Percentiles rank a stretch among this genome's conserved stretches.
Conservation (phyloP, 306 rosid genomes). For the Pterocarpus santalinus region DNA sequence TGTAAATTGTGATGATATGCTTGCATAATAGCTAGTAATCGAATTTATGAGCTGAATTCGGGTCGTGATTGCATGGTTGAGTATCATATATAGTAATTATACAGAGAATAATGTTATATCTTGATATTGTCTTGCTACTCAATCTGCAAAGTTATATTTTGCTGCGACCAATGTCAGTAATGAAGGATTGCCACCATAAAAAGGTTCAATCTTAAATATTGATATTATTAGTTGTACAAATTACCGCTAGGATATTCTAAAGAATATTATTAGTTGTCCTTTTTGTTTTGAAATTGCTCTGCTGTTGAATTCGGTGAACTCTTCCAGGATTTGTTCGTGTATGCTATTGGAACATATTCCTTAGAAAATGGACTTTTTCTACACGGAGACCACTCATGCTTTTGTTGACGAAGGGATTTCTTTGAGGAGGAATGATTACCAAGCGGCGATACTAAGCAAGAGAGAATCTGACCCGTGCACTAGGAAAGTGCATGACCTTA, state of each 20-base stretch:
- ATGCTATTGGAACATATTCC: slow-evolving; percentile 3
- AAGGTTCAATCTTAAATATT: slow-evolving; percentile 37
- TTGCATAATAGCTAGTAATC: slow-evolving; percentile 11
- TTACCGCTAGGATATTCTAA: slow-evolving; percentile 40
- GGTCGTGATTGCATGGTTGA: slow-evolving; percentile 36
- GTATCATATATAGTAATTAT: slow-evolving; percentile 35
- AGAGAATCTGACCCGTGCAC: no score
- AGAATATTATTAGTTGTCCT: neutral
- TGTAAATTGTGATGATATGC: slow-evolving; percentile 63
- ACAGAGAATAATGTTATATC: slow-evolving; percentile 33
- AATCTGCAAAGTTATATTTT: slow-evolving; percentile 42
- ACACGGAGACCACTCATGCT: neutral
- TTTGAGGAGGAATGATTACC: neutral
- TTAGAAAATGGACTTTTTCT: neutral
- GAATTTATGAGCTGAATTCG: slow-evolving; percentile 39
- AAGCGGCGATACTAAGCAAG: neutral
- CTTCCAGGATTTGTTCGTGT: slow-evolving; percentile 17
- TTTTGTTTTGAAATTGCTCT: slow-evolving; percentile 30
- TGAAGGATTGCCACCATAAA: slow-evolving; percentile 31
- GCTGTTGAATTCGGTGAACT: slow-evolving; percentile 28
- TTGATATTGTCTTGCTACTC: slow-evolving; percentile 35
- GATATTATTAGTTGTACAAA: slow-evolving; percentile 41
- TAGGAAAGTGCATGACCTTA: no score
- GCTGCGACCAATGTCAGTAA: slow-evolving; percentile 30
- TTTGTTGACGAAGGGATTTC: neutral